Evolutionary conservation across 129 eudicot genomes (phyloP), one percentile per base, ranked within the genome.

Genomic region (Saussurea involucrata): DNA sequence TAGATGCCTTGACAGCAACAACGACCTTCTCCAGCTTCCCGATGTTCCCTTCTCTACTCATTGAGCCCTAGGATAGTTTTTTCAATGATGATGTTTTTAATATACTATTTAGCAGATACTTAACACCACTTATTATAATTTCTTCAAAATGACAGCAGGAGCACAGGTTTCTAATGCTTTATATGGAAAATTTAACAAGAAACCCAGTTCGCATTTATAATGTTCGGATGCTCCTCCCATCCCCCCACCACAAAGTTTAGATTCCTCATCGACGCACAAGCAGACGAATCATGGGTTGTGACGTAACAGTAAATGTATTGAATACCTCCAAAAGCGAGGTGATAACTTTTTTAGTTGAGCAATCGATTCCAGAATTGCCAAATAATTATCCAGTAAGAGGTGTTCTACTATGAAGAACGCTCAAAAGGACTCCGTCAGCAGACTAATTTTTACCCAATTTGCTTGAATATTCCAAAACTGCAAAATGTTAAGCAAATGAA

Each of bases 1-100:
- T 95, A n/a, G 97, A 86, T 8, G 94, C 96, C 81, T 89, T 95
- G 17, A 91, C 98, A 24, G 98, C 98, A 66, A 95, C 98, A 67
- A 95, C 81, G 0, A 95, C 94, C 81, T 89, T 91, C 87, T 89
- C 95, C 21, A 63, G 63, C 73, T 89, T 87, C 71, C 84, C 95
- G 72, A 49, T 85, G 79, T 86, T 85, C 89, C 58, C 76, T 44
- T 84, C 89, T 77, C 76, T 76, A 78, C 71, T 88, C 89, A 85
- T 81, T 8, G 58, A 11, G 55, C 73, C 78, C 86, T 80, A 49
- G 3, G 65, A 55, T 69, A 68, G 31, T 27, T 27, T 27, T 27
- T 27, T 65, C 5, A 49, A 53, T 46, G 33, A 46, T 8, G 1
- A 49, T 65, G 24, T 11, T 44, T 70, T 28, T 71, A 68, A 15